Base-by-base conservation (phyloP, 1,284 basidiomycete species). In the Cystobasidium pallidum region DNA sequence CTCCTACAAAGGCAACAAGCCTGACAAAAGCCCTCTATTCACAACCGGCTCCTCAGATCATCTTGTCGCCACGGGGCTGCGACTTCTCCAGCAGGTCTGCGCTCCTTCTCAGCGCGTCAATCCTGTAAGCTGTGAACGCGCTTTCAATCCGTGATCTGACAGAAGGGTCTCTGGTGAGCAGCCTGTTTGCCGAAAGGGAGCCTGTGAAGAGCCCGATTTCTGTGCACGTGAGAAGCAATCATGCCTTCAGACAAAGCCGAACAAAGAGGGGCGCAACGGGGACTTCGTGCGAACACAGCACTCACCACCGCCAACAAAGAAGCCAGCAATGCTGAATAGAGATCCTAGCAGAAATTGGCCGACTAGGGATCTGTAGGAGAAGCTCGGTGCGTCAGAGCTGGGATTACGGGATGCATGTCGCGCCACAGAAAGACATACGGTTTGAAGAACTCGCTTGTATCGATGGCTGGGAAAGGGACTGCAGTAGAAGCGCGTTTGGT, bases 121-220 rank as follows among this genome's bases (percentile, higher is more conserved):
- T 63, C 2, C 68, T 10, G 43, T 63, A 71, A 7, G 51, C 30
- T 49, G 43, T 71, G 61, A 71, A 71, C 8, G 59, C 68, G 32
- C 28, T 28, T 39, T 71, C 68, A n/a, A 71, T 64, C 26, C 68
- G 39, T 19, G 36, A 30, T n/a, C 51, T 32, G n/a, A 39, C 45
- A 15, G 32, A 32, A 4, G 58, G 68, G 24, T 71, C 68, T 47
- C 36, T n/a, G n/a, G 59, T 32, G 39, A 71, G 39, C 15, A 49
- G 45, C 4, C 61, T 51, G 15, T 39, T 54, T 15, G 68, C 68
- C 10, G 54, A 45, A n/a, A 61, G 24, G 13, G 49, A 28, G 17
- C 68, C 68, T 51, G 68, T 71, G 21, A 71, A 36, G 19, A 71
- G 47, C 34, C 68, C 68, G 30, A 71, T 19, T 57, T 71, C 68